Percentiles rank a stretch among this genome's conserved stretches.
Evolutionary conservation across 768 basidiomycete species (phyloP).

Genomic region (Xerocomus spinulosus): DNA sequence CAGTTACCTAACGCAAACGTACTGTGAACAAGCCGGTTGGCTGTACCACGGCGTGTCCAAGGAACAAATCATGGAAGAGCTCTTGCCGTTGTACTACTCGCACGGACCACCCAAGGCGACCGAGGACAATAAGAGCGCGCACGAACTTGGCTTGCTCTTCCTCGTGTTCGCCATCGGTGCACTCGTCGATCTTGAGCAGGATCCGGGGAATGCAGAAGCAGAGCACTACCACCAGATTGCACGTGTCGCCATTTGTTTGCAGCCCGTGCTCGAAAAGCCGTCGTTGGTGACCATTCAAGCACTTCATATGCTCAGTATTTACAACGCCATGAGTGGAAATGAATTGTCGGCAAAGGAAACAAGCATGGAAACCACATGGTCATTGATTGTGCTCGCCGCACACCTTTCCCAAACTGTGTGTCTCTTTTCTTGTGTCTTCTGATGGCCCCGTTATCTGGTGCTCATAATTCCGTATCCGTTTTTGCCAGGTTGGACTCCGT

Average conservation of each 20-base stretch:
- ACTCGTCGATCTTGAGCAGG: slow-evolving; percentile 35
- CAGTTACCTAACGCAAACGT: slow-evolving; percentile 39
- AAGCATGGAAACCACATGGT: slow-evolving; percentile 72
- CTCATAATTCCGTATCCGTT: slow-evolving; percentile 15
- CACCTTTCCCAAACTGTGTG: slow-evolving; percentile 64
- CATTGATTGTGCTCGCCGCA: slow-evolving; percentile 56
- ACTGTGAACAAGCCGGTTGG: slow-evolving; percentile 48
- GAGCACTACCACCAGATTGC: slow-evolving; percentile 67
- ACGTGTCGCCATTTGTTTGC: slow-evolving; percentile 58
- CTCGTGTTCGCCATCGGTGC: slow-evolving; percentile 52
- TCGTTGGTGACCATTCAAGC: slow-evolving; percentile 66
- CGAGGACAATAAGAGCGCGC: slow-evolving; percentile 41
- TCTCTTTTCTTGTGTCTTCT: slow-evolving; percentile 9
- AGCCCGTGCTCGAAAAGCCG: slow-evolving; percentile 68
- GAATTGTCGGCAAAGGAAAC: slow-evolving; percentile 54
- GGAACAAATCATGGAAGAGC: slow-evolving; percentile 42
- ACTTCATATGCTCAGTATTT: slow-evolving; percentile 63
- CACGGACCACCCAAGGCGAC: slow-evolving; percentile 14
- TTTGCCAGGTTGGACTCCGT: slow-evolving; percentile 63
- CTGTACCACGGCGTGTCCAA: slow-evolving; percentile 45
- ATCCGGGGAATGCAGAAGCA: slow-evolving; percentile 36
- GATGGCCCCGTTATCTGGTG: not conserved
- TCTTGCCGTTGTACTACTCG: slow-evolving; percentile 40
- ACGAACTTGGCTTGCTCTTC: slow-evolving; percentile 48
- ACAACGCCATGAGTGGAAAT: slow-evolving; percentile 65